Evolutionary conservation across 2,329 filamentous ascomycete species (phyloP).

Genomic region (Gnomoniopsis smithogilvyi): DNA sequence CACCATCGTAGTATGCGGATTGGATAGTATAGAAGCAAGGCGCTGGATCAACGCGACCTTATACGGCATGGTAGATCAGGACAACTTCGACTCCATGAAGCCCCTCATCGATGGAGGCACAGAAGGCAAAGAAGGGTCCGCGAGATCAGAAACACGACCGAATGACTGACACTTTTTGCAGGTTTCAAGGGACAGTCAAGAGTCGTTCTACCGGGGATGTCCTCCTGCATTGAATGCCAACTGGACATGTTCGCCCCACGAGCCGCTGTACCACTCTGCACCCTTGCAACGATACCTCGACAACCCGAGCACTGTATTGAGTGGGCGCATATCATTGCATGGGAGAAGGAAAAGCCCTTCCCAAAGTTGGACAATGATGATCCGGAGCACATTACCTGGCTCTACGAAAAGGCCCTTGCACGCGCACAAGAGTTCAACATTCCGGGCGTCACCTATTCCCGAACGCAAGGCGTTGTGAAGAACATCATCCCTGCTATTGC

Average conservation of each 20-base stretch:
- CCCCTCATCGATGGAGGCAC: slow-evolving; percentile 95
- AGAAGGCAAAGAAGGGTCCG: slow-evolving; percentile 56
- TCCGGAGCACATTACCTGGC: slow-evolving; percentile 95
- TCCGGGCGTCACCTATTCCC: slow-evolving; percentile 84
- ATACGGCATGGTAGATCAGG: slow-evolving; percentile 82
- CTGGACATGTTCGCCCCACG: slow-evolving; percentile 98
- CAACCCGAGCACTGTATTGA: slow-evolving; percentile 98
- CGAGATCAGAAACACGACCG: neutral
- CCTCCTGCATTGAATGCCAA: slow-evolving; percentile 96
- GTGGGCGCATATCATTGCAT: slow-evolving; percentile 98
- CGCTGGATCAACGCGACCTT: slow-evolving; percentile 97
- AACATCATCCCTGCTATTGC: slow-evolving; percentile 99
- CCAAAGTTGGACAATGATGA: slow-evolving; percentile 91
- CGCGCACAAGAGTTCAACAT: slow-evolving; percentile 90
- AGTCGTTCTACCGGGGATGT: slow-evolving; percentile 87
- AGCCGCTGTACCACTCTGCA: slow-evolving; percentile 94
- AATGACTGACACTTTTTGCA: slow-evolving; percentile 26
- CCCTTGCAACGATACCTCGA: slow-evolving; percentile 90
- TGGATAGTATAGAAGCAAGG: slow-evolving; percentile 96
- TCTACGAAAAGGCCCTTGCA: slow-evolving; percentile 78
- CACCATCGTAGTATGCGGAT: slow-evolving; percentile 85
- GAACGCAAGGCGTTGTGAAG: slow-evolving; percentile 97
- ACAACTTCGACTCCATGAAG: slow-evolving; percentile 81
- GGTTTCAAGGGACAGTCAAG: slow-evolving; percentile 96
- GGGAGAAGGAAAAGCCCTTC: slow-evolving; percentile 83